A percentile compares a stretch with the other conserved stretches of the same genome.
Conservation (phyloP, 2,329 filamentous ascomycete species). For the Colletotrichum nymphaeae region DNA sequence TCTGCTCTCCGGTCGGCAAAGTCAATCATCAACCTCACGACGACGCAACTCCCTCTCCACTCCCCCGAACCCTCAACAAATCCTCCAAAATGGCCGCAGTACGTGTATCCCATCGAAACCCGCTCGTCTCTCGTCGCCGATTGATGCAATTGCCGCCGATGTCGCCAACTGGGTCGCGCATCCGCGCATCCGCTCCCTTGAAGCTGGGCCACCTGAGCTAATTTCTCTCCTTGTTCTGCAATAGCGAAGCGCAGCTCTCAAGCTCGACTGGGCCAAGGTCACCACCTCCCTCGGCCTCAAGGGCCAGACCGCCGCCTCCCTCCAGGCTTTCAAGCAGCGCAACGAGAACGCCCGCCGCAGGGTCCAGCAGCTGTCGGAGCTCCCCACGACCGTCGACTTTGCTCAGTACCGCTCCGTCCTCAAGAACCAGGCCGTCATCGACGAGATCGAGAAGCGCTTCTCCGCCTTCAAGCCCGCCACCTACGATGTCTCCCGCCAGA, state of each 20-base stretch:
- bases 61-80: slow-evolving; percentile 58
- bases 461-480: slow-evolving; percentile 88
- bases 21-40: slow-evolving; percentile 59
- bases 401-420: slow-evolving; percentile 88
- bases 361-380: slow-evolving; percentile 84
- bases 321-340: slow-evolving; percentile 99
- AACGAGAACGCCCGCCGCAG: slow-evolving; percentile 99
- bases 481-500: slow-evolving; percentile 92
- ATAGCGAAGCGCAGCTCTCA: slow-evolving; percentile 97
- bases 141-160: slow-evolving; percentile 37
- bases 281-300: slow-evolving; percentile 94
- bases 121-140: slow-evolving; percentile 30
- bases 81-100: slow-evolving; percentile 75
- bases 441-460: slow-evolving; percentile 98
- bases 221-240: slow-evolving; percentile 55
- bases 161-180: slow-evolving; percentile 31
- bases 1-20: slow-evolving; percentile 54
- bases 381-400: slow-evolving; percentile 91
- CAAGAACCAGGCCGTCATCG: slow-evolving; percentile 95
- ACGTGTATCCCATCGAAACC: slow-evolving; percentile 53
- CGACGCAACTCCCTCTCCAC: slow-evolving; percentile 61
- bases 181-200: slow-evolving; percentile 6
- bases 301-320: slow-evolving; percentile 90
- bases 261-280: slow-evolving; percentile 99
- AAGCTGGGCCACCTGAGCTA: slow-evolving; percentile 58